Conservation (phyloP, 2,329 filamentous ascomycete genomes). For the Herpotrichia juniperi region DNA sequence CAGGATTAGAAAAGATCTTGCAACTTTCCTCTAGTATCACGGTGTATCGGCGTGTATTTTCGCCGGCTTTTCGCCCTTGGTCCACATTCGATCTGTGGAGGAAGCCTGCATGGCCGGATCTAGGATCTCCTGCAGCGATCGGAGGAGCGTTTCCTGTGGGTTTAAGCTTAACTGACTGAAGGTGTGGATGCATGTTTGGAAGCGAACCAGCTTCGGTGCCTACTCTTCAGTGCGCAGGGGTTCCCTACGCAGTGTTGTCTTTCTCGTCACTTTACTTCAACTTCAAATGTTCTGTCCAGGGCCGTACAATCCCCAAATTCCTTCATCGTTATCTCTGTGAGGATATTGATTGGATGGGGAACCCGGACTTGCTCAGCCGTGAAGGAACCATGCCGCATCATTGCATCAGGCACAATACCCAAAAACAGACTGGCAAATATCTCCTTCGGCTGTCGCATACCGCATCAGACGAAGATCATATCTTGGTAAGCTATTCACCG, state of each 20-base stretch:
- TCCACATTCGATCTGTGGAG: not conserved
- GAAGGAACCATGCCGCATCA: not conserved
- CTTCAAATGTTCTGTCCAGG: no score
- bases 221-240: not conserved
- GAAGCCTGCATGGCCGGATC: slow-evolving; percentile 6
- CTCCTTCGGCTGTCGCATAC: slow-evolving; percentile 2
- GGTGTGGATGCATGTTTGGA: not conserved
- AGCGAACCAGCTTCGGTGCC: not conserved
- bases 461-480: not conserved
- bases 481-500: slow-evolving; percentile 11
- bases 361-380: slow-evolving; percentile 4
- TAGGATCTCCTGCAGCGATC: slow-evolving; percentile 12
- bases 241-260: not conserved
- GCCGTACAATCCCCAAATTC: no score
- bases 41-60: slow-evolving; percentile 17
- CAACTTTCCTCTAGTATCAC: slow-evolving; percentile 1
- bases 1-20: not conserved
- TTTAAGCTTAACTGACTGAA: slow-evolving; percentile 7
- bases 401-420: slow-evolving; percentile 5
- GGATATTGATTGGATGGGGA: not conserved
- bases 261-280: no score
- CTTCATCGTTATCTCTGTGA: not conserved
- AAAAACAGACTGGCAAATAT: not conserved
- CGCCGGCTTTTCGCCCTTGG: slow-evolving; percentile 10
- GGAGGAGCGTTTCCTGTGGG: slow-evolving; percentile 2